Conservation (phyloP, 164 flowering plant species). For the Litsea cubeba region DNA sequence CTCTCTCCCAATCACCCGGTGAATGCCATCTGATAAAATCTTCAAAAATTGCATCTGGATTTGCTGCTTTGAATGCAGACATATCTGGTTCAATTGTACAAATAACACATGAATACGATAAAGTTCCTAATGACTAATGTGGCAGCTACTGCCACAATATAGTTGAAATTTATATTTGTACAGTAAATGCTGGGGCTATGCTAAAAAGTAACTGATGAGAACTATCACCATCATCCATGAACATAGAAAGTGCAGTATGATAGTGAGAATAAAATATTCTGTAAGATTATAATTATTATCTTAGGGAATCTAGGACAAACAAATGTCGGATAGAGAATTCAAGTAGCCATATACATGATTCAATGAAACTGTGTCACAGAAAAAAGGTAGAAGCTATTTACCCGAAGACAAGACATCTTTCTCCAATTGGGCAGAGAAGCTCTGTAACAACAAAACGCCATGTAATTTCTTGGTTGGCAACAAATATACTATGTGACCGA, state of each 20-base stretch:
- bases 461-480: background rate
- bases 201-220: background rate
- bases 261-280: too few relatives aligned
- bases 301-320: background rate
- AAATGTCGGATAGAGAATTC: background rate
- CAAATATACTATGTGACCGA: background rate
- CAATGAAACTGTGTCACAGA: background rate
- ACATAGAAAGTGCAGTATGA: background rate
- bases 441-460: slow-evolving; percentile 36
- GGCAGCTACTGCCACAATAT: background rate
- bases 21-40: slow-evolving; percentile 99
- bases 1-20: slow-evolving; percentile 84
- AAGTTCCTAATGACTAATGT: background rate
- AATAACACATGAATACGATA: background rate
- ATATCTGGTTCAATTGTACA: slow-evolving; percentile 53
- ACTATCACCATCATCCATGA: background rate
- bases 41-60: slow-evolving; percentile 90
- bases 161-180: background rate
- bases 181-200: background rate
- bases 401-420: slow-evolving; percentile 82
- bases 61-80: slow-evolving; percentile 99
- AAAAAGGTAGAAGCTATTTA: slow-evolving; percentile 18
- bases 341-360: background rate
- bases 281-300: background rate
- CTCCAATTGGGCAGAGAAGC: slow-evolving; percentile 89